Evolutionary conservation across 1,284 basidiomycete species (phyloP).

Genomic region (Leccinum cinnamomeum): DNA sequence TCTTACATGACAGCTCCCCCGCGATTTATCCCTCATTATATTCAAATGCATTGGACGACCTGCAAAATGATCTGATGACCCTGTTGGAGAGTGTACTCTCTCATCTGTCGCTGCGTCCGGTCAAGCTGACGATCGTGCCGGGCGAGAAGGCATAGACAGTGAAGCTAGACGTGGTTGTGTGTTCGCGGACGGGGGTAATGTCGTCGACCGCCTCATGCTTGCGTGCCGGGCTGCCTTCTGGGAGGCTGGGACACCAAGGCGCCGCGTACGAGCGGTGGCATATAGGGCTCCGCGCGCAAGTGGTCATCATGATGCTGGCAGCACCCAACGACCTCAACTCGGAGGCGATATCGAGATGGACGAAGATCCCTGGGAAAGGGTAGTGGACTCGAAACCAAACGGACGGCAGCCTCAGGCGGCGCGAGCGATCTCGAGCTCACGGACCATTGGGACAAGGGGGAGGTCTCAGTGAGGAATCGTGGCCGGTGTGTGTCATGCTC

Average conservation of each 20-base stretch:
- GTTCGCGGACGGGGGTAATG: conserved; percentile 69
- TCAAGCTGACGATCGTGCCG: conserved; percentile 62
- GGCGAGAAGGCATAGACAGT: conserved; percentile 68
- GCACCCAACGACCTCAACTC: conserved; percentile 1
- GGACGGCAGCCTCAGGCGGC: conserved; percentile 26
- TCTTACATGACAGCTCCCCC: neutral
- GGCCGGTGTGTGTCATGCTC: no score
- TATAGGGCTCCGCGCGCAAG: conserved; percentile 43
- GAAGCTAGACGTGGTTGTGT: conserved; percentile 65
- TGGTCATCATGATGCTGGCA: conserved; percentile 14
- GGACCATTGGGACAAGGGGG: no score
- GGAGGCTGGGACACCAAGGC: conserved; percentile 62
- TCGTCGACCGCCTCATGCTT: conserved; percentile 74
- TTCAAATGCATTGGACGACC: conserved; percentile 62
- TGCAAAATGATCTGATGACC: conserved; percentile 66
- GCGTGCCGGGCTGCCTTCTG: conserved; percentile 73
- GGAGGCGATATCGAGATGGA: conserved; percentile 48
- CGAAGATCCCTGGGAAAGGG: conserved; percentile 38
- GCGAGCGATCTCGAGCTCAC: conserved; percentile 57
- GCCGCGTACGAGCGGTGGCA: conserved; percentile 66
- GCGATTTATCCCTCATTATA: conserved; percentile 39
- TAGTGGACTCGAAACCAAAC: conserved; percentile 54
- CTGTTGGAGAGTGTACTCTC: conserved; percentile 60
- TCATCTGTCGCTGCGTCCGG: conserved; percentile 62
- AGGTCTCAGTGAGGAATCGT: no score